A percentile compares a stretch with the other conserved stretches of the same genome.
These are phyloP conservation scores for Xylaria sp. DNA, from an alignment of 2,329 filamentous ascomycete species.

Conservation along the genomic window DNA sequence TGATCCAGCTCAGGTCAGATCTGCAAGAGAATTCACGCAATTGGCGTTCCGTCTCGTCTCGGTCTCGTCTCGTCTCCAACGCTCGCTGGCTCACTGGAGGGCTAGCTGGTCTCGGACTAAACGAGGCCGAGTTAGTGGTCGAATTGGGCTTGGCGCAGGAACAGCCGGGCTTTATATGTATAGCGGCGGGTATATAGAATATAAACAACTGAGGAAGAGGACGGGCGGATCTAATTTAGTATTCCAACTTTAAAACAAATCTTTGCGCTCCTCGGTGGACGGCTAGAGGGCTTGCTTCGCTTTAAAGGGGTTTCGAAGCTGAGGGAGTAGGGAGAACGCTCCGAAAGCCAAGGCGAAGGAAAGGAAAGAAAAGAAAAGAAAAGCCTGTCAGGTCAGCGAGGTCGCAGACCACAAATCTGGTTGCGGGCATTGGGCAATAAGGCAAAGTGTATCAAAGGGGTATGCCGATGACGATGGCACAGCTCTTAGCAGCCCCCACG, in stretches of 20 bases:
- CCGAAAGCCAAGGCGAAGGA: neutral
- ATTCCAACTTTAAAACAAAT: neutral
- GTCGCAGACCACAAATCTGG: constrained; percentile 1
- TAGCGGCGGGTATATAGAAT: neutral
- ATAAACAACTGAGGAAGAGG: neutral
- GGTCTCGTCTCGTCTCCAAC: neutral
- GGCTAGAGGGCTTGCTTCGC: neutral
- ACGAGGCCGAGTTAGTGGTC: constrained; percentile 31
- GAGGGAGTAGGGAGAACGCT: neutral
- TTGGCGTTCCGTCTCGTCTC: constrained; percentile 1
- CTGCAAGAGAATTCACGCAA: constrained; percentile 19
- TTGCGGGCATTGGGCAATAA: neutral
- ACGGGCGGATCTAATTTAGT: neutral
- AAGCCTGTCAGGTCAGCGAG: neutral
- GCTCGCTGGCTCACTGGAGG: neutral
- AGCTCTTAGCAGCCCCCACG: constrained; percentile 21
- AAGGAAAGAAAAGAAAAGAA: neutral
- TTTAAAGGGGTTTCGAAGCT: neutral
- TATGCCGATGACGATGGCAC: constrained; percentile 28
- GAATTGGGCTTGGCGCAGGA: constrained; percentile 29
- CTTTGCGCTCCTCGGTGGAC: neutral
- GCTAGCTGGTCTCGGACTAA: constrained; percentile 33
- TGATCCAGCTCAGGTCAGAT: constrained; percentile 1
- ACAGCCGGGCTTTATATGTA: neutral
- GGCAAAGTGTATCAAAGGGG: constrained; percentile 1